Percentiles rank a stretch among this genome's conserved stretches.
These are phyloP conservation scores for Sphaceloma murrayae DNA, from an alignment of 2,329 filamentous ascomycete species.

Conservation along the genomic window DNA sequence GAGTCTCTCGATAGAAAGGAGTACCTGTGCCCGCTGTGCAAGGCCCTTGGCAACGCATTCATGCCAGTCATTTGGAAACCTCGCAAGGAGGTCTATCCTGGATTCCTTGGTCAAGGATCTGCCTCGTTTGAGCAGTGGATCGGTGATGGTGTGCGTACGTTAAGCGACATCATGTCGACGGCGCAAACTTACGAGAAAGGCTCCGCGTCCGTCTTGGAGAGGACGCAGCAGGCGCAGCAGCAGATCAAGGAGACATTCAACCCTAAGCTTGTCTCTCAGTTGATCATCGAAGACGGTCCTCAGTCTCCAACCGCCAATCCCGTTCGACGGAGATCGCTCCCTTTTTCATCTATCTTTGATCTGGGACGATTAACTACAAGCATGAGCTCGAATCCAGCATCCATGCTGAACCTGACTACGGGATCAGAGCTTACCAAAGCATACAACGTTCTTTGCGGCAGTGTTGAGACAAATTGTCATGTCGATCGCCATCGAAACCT, in stretches of 20 bases:
- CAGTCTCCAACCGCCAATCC: conserved; percentile 1
- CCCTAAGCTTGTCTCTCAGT: not conserved
- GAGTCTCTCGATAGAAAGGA: conserved; percentile 71
- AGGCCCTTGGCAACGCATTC: conserved; percentile 90
- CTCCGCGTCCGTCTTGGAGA: not conserved
- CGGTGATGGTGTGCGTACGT: conserved; percentile 19
- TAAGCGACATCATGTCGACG: not conserved
- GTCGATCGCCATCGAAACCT: not conserved
- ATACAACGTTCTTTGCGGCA: conserved; percentile 9
- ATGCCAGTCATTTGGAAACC: conserved; percentile 92
- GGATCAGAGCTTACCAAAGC: conserved; percentile 29
- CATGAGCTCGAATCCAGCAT: not conserved
- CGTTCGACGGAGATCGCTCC: not conserved
- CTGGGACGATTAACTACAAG: conserved; percentile 3
- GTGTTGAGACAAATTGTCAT: conserved; percentile 11
- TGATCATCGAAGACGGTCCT: conserved; percentile 1
- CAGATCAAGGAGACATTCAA: conserved; percentile 9
- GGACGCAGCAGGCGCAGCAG: not conserved
- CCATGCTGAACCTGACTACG: conserved; percentile 1
- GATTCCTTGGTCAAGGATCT: conserved; percentile 47
- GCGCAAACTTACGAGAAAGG: conserved; percentile 2
- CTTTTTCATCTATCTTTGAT: conserved; percentile 9
- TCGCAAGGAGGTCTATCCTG: conserved; percentile 73
- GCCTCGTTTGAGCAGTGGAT: conserved; percentile 61
- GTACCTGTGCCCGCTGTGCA: conserved; percentile 94